Base-by-base conservation (phyloP, 1,139 yeast species). In the Suhomyces chickasaworum region DNA sequence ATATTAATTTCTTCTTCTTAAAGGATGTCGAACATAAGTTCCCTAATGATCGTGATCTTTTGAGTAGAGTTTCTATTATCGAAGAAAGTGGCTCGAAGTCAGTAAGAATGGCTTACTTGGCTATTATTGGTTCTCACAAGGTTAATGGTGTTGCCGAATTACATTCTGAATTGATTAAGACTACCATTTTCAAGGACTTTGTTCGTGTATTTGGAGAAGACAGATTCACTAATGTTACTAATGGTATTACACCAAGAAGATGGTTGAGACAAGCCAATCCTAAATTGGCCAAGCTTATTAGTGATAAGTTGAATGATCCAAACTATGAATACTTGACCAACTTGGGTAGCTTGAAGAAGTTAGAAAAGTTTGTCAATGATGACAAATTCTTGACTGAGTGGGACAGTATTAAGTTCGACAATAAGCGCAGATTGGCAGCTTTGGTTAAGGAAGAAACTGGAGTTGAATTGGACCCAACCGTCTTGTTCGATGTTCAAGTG, bases 201-300 rank as follows among this genome's bases (percentile, higher is more conserved):
- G 97, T 90, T 50, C 78, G 77, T 52, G 78, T 90, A 38, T 89
- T 81, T 57, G 97, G 97, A 37, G 63, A 77, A 29, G 89, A 87
- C 53, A 88, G 87, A 68, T 90, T 90, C 66, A 87, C 89, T 50
- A 90, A 90, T 61, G 97, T 90, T 50, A 90, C 98, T 44, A 91
- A 91, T 66, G 97, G 97, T 71, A 83, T 90, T 60, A 91, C 97
- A 4, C 97, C 97, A 57, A 83, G 98, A 75, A 84, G 97, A 71
- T 90, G 98, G 98, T 78, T 90, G 64, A 84, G 84, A 65, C 97
- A 90, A 71, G 96, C 97, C 42, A 91, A 90, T 66, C 97, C 97
- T 15, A 75, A 75, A 55, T 75, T 90, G 60, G 81, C 95, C 21
- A 73, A 70, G 18, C 76, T 91, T 55, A 91, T 90, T 61, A 77